Percentiles rank a stretch among this genome's conserved stretches.
Evolutionary conservation across 257 asterid genomes (phyloP).

Genomic region (Solanum arcanum): DNA sequence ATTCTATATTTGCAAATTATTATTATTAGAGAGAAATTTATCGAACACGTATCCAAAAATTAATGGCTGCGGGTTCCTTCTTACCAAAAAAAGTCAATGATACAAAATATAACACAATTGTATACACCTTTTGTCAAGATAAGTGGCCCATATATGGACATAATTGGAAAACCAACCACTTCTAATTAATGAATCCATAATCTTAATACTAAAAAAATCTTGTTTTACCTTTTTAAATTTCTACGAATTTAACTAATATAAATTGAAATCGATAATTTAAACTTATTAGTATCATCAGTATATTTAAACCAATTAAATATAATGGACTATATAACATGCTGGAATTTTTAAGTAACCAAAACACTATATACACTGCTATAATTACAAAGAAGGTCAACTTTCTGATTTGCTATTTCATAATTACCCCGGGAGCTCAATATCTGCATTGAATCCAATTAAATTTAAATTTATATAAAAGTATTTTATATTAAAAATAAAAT

Average conservation of each 20-base stretch:
- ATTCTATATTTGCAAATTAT: too few species aligned
- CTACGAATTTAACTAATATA: background rate
- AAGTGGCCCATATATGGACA: background rate
- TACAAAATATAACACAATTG: background rate
- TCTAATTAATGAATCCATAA: background rate
- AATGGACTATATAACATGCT: background rate
- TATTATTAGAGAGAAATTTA: too few species aligned
- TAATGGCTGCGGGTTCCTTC: background rate
- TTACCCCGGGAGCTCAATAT: accelerated
- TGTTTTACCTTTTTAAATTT: background rate
- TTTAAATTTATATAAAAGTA: background rate
- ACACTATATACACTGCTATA: background rate
- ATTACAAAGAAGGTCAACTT: background rate
- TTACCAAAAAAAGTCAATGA: background rate
- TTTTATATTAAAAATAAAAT: background rate
- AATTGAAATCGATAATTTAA: background rate
- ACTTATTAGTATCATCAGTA: background rate
- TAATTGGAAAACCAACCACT: background rate
- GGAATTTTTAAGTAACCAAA: background rate
- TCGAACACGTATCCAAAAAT: too few species aligned
- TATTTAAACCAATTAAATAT: background rate
- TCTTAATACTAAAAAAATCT: background rate
- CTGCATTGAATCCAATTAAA: background rate
- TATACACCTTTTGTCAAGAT: background rate
- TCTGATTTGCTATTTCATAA: background rate